Evolutionary conservation across 2,329 filamentous ascomycete species (phyloP).

Genomic region (Penicillium sp.): DNA sequence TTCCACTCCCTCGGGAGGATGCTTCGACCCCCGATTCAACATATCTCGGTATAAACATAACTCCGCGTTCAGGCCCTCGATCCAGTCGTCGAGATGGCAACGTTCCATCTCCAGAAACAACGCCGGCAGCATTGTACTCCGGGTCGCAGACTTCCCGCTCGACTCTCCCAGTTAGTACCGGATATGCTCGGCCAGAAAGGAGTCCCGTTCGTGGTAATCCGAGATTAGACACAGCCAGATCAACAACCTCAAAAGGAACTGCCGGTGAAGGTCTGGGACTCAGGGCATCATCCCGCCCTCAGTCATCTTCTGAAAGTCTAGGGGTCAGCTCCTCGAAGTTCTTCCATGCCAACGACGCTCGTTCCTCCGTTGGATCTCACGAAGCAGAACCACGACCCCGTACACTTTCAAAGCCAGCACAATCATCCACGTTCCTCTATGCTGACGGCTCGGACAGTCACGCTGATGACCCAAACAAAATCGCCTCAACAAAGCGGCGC

Average conservation of each 20-base stretch:
- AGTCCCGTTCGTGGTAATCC: conserved; percentile 30
- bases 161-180: conserved; percentile 22
- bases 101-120: conserved; percentile 59
- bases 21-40: conserved; percentile 51
- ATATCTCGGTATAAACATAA: conserved; percentile 65
- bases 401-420: conserved; percentile 22
- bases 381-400: conserved; percentile 29
- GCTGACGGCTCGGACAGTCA: conserved; percentile 31
- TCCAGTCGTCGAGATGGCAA: conserved; percentile 68
- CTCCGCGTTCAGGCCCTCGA: conserved; percentile 71
- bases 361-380: conserved; percentile 41
- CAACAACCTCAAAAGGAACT: conserved; percentile 35
- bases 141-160: conserved; percentile 28
- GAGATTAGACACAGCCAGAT: conserved; percentile 28
- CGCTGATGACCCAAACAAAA: conserved; percentile 19
- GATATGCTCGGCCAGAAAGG: conserved; percentile 28
- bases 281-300: conserved; percentile 25
- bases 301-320: conserved; percentile 32
- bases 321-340: conserved; percentile 60
- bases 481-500: conserved; percentile 22
- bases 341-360: conserved; percentile 84
- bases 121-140: conserved; percentile 20
- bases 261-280: conserved; percentile 31
- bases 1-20: conserved; percentile 46
- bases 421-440: conserved; percentile 33